Conservation (phyloP, 441 rosid species). For the Breynia disticha region DNA sequence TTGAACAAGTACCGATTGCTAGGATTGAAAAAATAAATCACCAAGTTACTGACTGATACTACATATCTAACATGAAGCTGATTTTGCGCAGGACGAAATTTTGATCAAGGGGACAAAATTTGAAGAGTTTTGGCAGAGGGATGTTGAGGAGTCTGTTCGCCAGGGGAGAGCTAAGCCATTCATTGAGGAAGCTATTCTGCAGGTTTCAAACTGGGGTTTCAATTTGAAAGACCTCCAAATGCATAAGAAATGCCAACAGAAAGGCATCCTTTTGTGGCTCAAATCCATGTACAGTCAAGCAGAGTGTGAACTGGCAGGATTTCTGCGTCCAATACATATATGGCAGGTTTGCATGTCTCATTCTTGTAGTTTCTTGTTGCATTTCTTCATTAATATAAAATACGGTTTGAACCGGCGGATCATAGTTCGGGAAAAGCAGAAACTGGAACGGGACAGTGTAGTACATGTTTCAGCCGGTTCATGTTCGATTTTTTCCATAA, state of each 20-base stretch:
- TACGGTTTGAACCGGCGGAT: no score
- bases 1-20: background rate
- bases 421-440: no score
- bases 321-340: constrained; percentile 59
- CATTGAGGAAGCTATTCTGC: constrained; percentile 53
- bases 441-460: no score
- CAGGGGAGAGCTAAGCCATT: constrained; percentile 54
- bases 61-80: constrained; percentile 3
- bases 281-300: constrained; percentile 32
- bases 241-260: constrained; percentile 33
- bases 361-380: constrained; percentile 2
- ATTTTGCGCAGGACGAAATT: constrained; percentile 41
- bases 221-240: constrained; percentile 46
- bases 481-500: no score
- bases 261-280: constrained; percentile 38
- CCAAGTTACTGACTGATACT: background rate
- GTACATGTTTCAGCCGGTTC: no score
- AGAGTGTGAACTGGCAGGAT: constrained; percentile 47
- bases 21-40: no score
- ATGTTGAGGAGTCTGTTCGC: constrained; percentile 63
- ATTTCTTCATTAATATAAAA: background rate
- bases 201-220: constrained; percentile 65
- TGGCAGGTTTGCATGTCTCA: constrained; percentile 51
- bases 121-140: constrained; percentile 71
- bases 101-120: constrained; percentile 48